These are phyloP conservation scores for Syncephalis plumigaleata DNA, from an alignment of 371 early-diverging fungal genomes.

Conservation along the genomic window DNA sequence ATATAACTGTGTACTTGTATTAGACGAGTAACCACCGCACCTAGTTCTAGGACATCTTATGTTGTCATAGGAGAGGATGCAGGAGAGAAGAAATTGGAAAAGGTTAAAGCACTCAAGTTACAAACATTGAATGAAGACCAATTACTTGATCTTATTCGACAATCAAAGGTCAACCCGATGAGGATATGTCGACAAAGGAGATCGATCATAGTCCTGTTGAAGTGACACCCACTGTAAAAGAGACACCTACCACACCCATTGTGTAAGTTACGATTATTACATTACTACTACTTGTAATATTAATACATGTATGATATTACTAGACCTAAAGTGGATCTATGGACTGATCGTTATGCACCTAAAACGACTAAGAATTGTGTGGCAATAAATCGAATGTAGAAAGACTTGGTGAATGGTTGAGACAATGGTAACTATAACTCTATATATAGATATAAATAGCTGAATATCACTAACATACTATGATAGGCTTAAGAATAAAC, in stretches of 20 bases:
- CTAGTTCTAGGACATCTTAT: conserved; percentile 83
- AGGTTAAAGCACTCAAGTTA: conserved; percentile 57
- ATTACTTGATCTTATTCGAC: conserved; percentile 65
- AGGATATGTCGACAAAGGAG: conserved; percentile 1
- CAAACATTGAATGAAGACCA: conserved; percentile 77
- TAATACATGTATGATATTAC: no score
- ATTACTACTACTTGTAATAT: no score
- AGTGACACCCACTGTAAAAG: conserved; percentile 7
- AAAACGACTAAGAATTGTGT: conserved; percentile 59
- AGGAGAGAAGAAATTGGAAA: conserved; percentile 80
- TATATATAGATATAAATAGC: neutral
- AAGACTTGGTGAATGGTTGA: conserved; percentile 57
- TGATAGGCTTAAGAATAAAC: conserved; percentile 16
- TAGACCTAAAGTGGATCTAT: no score
- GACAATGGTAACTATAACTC: conserved; percentile 30
- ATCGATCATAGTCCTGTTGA: conserved; percentile 10
- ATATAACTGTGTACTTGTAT: neutral
- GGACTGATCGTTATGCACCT: conserved; percentile 98
- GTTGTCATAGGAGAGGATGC: conserved; percentile 86
- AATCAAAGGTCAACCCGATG: conserved; percentile 17
- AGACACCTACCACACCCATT: conserved; percentile 6
- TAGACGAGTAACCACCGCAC: conserved; percentile 66
- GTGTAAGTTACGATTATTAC: conserved; percentile 5
- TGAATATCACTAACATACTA: neutral
- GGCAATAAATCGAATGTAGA: conserved; percentile 78